Evolutionary conservation across 2,329 filamentous ascomycete genomes (phyloP).

Genomic region (Aspergillus tanneri): DNA sequence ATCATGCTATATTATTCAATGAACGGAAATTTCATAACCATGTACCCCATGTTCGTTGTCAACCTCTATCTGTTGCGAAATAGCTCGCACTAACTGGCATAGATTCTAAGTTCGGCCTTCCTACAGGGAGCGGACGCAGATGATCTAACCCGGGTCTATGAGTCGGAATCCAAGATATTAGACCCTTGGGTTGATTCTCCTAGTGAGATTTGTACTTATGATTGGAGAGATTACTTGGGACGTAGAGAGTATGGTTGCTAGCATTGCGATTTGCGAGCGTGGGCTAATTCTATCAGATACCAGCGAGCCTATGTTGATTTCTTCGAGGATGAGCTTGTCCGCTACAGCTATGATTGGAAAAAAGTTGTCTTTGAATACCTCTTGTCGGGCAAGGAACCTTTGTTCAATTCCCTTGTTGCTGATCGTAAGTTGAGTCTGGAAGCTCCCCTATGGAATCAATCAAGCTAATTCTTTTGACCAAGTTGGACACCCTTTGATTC

Average conservation of each 20-base stretch:
- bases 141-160: constrained; percentile 78
- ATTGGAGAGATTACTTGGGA: constrained; percentile 85
- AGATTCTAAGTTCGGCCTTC: constrained; percentile 80
- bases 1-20: constrained; percentile 80
- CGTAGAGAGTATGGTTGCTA: constrained; percentile 57
- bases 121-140: constrained; percentile 72
- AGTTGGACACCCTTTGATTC: constrained; percentile 92
- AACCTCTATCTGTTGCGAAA: neutral
- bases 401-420: constrained; percentile 76
- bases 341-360: constrained; percentile 80
- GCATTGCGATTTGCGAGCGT: neutral
- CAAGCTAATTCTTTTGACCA: neutral
- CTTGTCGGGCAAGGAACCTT: constrained; percentile 64
- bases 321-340: constrained; percentile 86
- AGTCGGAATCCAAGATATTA: constrained; percentile 67
- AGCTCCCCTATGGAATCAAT: neutral
- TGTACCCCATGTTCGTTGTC: constrained; percentile 64
- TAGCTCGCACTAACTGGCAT: constrained; percentile 15
- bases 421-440: constrained; percentile 61
- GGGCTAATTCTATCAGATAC: constrained; percentile 53
- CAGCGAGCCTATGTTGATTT: constrained; percentile 92
- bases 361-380: constrained; percentile 73
- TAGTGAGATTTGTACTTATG: constrained; percentile 73
- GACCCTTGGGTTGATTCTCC: constrained; percentile 83
- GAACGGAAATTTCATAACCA: constrained; percentile 77